These are phyloP conservation scores for Xylaria nigripes DNA, from an alignment of 495 filamentous ascomycete species.

Conservation along the genomic window DNA sequence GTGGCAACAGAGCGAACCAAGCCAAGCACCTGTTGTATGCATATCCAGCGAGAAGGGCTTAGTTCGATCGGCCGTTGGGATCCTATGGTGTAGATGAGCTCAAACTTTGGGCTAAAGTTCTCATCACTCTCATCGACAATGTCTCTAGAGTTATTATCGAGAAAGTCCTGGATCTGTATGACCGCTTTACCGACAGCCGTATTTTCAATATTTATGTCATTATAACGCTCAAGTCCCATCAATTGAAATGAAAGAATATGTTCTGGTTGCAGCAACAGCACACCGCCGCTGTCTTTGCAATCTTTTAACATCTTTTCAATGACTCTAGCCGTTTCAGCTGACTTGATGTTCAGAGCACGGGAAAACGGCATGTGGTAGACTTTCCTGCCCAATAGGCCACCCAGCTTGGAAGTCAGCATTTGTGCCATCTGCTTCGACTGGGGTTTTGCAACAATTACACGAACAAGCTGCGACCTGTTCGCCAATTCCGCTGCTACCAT, in stretches of 20 bases:
- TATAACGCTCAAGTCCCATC: slow-evolving; percentile 49
- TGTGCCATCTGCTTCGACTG: slow-evolving; percentile 55
- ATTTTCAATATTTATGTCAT: slow-evolving; percentile 5
- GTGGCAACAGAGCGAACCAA: slow-evolving; percentile 29
- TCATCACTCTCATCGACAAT: slow-evolving; percentile 64
- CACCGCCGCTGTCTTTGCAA: slow-evolving; percentile 41
- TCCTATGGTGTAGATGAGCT: slow-evolving; percentile 64
- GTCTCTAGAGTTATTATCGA: slow-evolving; percentile 39
- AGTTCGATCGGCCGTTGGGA: slow-evolving; percentile 45
- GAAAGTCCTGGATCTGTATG: slow-evolving; percentile 33
- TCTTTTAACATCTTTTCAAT: slow-evolving; percentile 36
- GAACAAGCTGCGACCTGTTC: slow-evolving; percentile 41
- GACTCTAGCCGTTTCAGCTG: slow-evolving; percentile 8
- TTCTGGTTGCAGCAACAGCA: slow-evolving; percentile 58
- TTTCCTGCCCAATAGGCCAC: slow-evolving; percentile 49
- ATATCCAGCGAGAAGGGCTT: slow-evolving; percentile 50
- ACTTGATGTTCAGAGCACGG: slow-evolving; percentile 34
- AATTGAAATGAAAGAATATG: slow-evolving; percentile 63
- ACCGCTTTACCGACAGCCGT: slow-evolving; percentile 27
- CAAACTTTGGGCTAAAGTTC: slow-evolving; percentile 50
- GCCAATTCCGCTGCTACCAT: slow-evolving; percentile 51
- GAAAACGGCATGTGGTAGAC: slow-evolving; percentile 59
- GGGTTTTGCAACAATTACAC: slow-evolving; percentile 56
- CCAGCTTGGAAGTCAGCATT: slow-evolving; percentile 51
- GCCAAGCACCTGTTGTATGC: slow-evolving; percentile 48